Evolutionary conservation across 2,329 filamentous ascomycete genomes (phyloP), one percentile per base, ranked within the genome.

Genomic region (Fusarium veterinarium): DNA sequence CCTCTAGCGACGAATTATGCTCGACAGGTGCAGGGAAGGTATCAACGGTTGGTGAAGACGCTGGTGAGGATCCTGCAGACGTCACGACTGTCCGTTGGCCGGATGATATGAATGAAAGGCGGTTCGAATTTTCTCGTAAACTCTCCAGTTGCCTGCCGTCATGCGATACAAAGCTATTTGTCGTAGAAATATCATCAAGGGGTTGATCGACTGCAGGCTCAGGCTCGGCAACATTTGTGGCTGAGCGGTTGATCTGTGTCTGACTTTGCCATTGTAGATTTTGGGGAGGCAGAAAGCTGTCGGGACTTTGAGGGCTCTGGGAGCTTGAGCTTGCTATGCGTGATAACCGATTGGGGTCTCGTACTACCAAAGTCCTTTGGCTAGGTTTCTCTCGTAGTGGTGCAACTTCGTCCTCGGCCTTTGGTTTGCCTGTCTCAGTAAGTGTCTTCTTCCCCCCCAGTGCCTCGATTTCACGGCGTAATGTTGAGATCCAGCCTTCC

Each of bases 401-500:
- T 19, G 75, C 61, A n/a, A 68, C 53, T 16, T 78, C 74, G 30
- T 84, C 82, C 4, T 86, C 85, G 8, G 76, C 66, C 68, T 86
- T 87, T 1, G 85, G 84, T 67, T 82, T 85, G 42, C 89, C 90
- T 8, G 87, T 91, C 77, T 92, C 90, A 0, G 89, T 88, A 30
- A 88, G 79, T 61, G 86, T 85, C 79, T 88, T 91, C 82, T 89
- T 91, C 23, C 92, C 92, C 33, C 92, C 92, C 12, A 93, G 81
- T 10, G 85, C 84, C 74, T 93, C 91, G 57, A 95, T 95, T 76
- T 93, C 91, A 60, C 87, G 87, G 42, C 93, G 88, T 35, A 95
- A 83, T 1, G 87, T 85, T 2, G 87, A 86, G 79, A 95, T 89
- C 93, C 93, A 96, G 46, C 84, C 83, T 67, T 94, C 91, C 92